phyloP scores from a whole-genome alignment of 257 asterid species.

The Nemophila menziesii region DNA sequence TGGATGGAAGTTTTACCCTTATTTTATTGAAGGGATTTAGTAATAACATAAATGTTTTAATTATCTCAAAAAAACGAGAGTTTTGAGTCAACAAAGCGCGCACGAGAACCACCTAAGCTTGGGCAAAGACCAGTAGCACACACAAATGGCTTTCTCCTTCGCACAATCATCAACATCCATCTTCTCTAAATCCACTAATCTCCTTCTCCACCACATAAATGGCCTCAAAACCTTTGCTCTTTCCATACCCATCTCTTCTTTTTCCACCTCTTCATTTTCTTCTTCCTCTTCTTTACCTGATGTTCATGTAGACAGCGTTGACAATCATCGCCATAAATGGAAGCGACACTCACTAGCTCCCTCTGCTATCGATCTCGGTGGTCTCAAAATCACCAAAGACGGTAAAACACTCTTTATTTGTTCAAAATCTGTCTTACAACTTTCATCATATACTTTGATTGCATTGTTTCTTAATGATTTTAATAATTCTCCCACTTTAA shows the following conservation, averaged over 20 bases:
- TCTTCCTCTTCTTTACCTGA: constrained; percentile 18
- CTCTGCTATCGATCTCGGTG: constrained; percentile 43
- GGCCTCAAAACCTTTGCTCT: constrained; percentile 19
- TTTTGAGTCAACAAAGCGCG: too few relatives aligned
- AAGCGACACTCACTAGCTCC: constrained; percentile 23
- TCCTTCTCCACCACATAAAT: constrained; percentile 20
- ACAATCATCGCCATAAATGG: constrained; percentile 19
- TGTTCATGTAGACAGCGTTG: constrained; percentile 9
- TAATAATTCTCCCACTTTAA: too few relatives aligned
- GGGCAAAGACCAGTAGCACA: too few relatives aligned
- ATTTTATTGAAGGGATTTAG: too few relatives aligned
- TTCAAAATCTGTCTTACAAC: not conserved
- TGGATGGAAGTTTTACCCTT: too few relatives aligned
- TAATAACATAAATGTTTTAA: too few relatives aligned
- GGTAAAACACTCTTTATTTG: not conserved
- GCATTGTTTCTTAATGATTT: too few relatives aligned
- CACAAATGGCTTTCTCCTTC: constrained; percentile 9
- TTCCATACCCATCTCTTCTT: constrained; percentile 20
- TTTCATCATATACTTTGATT: not conserved
- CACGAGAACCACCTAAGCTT: too few relatives aligned
- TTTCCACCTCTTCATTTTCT: constrained; percentile 26
- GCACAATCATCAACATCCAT: constrained; percentile 39
- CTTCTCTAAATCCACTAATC: constrained; percentile 31
- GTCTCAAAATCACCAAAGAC: constrained; percentile 37
- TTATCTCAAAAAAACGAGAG: too few relatives aligned